phyloP scores from a whole-genome alignment of 768 basidiomycete species.

The Symmetrospora coprosmae region DNA sequence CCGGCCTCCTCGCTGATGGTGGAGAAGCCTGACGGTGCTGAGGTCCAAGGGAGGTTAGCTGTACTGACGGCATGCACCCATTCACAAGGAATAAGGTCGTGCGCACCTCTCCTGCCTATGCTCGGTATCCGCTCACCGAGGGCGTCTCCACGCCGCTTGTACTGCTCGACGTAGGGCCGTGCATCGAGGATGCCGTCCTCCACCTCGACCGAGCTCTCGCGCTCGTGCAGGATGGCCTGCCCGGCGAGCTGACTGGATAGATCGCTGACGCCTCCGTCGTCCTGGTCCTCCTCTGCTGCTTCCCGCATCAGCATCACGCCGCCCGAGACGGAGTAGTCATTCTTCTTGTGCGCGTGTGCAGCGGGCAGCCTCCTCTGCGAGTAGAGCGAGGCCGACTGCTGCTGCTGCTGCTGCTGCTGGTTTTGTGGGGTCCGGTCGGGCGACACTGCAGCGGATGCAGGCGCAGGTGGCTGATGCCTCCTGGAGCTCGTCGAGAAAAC shows the following conservation, averaged over 20 bases:
- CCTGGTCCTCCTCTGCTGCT: background rate
- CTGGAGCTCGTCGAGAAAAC: too few relatives aligned
- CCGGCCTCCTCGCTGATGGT: slow-evolving; percentile 8
- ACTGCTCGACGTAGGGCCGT: slow-evolving; percentile 11
- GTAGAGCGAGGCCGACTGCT: slow-evolving; percentile 1
- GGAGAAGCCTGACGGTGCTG: slow-evolving; percentile 1
- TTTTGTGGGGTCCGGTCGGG: too few relatives aligned
- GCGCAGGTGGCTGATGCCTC: too few relatives aligned
- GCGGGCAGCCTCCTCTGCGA: background rate
- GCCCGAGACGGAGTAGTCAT: slow-evolving; percentile 11
- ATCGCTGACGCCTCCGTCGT: slow-evolving; percentile 12
- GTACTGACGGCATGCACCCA: background rate
- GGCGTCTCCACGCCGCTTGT: slow-evolving; percentile 5
- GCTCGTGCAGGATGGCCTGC: slow-evolving; percentile 11
- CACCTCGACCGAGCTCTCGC: background rate
- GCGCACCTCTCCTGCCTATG: background rate
- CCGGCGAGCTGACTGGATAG: slow-evolving; percentile 15
- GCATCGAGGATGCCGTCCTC: slow-evolving; percentile 9
- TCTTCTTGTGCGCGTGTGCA: slow-evolving; percentile 2
- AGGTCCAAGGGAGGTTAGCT: background rate
- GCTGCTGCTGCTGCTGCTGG: too few relatives aligned
- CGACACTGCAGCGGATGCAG: too few relatives aligned
- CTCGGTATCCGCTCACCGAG: background rate
- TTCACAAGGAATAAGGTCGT: too few relatives aligned
- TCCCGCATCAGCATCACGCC: slow-evolving; percentile 14